A percentile compares a stretch with the other conserved stretches of the same genome.
These are phyloP conservation scores for Tuber brumale DNA, from an alignment of 495 filamentous ascomycete genomes.

Conservation along the genomic window DNA sequence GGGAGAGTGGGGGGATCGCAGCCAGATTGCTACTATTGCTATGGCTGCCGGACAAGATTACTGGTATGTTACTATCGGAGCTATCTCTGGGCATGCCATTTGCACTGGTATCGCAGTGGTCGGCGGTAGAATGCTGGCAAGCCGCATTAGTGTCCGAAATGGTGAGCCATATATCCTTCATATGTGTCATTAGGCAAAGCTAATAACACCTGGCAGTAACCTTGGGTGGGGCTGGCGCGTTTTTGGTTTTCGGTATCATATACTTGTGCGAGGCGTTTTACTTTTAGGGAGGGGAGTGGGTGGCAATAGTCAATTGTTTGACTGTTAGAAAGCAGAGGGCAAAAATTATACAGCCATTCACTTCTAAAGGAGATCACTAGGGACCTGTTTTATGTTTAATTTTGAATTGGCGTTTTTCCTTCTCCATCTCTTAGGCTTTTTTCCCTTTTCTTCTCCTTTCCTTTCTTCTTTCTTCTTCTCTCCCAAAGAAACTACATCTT, in stretches of 20 bases:
- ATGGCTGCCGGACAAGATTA: slow-evolving; percentile 99
- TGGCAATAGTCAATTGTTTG: neutral
- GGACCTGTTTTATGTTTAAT: neutral
- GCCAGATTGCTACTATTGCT: slow-evolving; percentile 96
- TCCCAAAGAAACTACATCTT: neutral
- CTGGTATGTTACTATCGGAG: slow-evolving; percentile 95
- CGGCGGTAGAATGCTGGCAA: slow-evolving; percentile 85
- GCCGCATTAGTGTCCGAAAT: slow-evolving; percentile 88
- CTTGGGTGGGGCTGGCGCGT: slow-evolving; percentile 84
- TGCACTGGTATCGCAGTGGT: slow-evolving; percentile 93
- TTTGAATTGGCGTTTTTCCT: neutral
- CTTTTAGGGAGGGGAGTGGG: neutral
- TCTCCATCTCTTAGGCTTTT: neutral
- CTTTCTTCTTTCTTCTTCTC: neutral
- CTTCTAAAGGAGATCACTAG: neutral
- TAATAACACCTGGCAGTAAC: slow-evolving; percentile 58
- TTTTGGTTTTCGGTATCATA: slow-evolving; percentile 83
- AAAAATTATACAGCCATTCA: neutral
- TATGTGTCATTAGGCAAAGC: neutral
- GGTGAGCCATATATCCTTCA: slow-evolving; percentile 57
- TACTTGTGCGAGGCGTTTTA: slow-evolving; percentile 72
- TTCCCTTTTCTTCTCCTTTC: neutral
- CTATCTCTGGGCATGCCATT: slow-evolving; percentile 74
- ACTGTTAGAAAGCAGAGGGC: neutral
- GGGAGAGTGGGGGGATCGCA: slow-evolving; percentile 95